Evolutionary conservation across 2,329 filamentous ascomycete genomes (phyloP).

Genomic region (Calonectria fujianensis): DNA sequence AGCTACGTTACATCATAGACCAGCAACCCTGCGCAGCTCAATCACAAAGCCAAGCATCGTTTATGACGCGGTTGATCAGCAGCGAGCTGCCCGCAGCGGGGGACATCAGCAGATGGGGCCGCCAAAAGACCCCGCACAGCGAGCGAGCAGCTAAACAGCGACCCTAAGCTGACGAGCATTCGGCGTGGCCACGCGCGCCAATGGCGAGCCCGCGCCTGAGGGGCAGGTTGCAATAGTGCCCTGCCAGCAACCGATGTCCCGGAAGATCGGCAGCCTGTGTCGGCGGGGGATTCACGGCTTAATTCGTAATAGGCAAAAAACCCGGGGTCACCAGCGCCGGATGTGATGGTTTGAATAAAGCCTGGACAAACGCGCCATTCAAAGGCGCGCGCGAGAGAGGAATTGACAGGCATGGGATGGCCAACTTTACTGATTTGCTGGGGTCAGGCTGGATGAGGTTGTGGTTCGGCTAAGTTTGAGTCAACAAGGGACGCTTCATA

Average conservation of each 20-base stretch:
- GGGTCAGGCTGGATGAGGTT: not conserved
- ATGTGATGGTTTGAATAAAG: not conserved
- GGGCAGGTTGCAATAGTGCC: constrained; percentile 23
- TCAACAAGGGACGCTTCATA: not conserved
- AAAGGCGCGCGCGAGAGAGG: not conserved
- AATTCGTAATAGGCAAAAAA: constrained; percentile 26
- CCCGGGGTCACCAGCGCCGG: constrained; percentile 26
- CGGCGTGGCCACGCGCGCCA: constrained; percentile 34
- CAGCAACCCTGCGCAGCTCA: not conserved
- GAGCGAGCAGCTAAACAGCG: not conserved
- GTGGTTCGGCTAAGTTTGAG: constrained; percentile 24
- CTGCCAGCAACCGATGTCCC: constrained; percentile 8
- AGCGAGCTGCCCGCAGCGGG: not conserved
- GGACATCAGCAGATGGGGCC: constrained; percentile 13
- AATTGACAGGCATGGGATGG: constrained; percentile 4
- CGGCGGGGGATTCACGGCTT: constrained; percentile 10
- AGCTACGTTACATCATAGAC: constrained; percentile 16
- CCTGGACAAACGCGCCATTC: constrained; percentile 37
- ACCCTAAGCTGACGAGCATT: constrained; percentile 28
- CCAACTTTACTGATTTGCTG: constrained; percentile 8
- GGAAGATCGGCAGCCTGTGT: constrained; percentile 28
- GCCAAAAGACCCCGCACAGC: constrained; percentile 24
- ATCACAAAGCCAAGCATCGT: not conserved
- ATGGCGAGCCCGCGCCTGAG: constrained; percentile 23
- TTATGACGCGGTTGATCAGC: constrained; percentile 21